Percentiles rank a stretch among this genome's conserved stretches.
These are phyloP conservation scores for Scheffersomyces insectosa DNA, from an alignment of 1,139 yeast species.

Conservation along the genomic window DNA sequence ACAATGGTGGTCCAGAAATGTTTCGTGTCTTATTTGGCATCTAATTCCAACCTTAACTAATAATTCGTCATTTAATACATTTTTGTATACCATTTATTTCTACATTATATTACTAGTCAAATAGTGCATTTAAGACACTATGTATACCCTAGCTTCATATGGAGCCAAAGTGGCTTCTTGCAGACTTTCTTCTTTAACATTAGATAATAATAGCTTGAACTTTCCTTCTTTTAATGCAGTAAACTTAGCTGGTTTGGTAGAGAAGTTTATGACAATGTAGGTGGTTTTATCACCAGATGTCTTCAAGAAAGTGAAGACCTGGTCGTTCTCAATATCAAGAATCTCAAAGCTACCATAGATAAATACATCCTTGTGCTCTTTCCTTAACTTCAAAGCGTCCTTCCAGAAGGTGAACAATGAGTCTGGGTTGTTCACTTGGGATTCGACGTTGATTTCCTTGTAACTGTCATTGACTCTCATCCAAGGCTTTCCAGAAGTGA, in stretches of 20 bases:
- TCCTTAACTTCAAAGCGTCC: constrained; percentile 18
- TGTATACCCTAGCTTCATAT: constrained; percentile 18
- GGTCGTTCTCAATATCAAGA: constrained; percentile 16
- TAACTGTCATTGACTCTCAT: constrained; percentile 21
- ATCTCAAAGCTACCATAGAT: constrained; percentile 19
- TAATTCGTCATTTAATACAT: constrained; percentile 2
- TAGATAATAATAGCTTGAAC: constrained; percentile 5
- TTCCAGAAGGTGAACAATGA: constrained; percentile 22
- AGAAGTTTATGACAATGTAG: constrained; percentile 18
- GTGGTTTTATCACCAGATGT: constrained; percentile 10
- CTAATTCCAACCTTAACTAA: neutral
- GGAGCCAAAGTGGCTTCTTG: constrained; percentile 13
- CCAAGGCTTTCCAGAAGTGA: constrained; percentile 26
- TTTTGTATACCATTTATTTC: neutral
- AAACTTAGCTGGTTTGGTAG: constrained; percentile 5
- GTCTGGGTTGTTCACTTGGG: constrained; percentile 20
- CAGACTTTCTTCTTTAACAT: constrained; percentile 1
- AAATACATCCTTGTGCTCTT: constrained; percentile 17
- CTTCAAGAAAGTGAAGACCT: constrained; percentile 16
- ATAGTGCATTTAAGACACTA: constrained; percentile 6
- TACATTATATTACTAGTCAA: neutral
- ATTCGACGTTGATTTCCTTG: constrained; percentile 20
- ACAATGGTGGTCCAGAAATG: constrained; percentile 6
- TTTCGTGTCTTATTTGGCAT: neutral
- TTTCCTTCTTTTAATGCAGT: constrained; percentile 4